Conservation (phyloP, 441 rosid species). For the Eruca vesicaria region DNA sequence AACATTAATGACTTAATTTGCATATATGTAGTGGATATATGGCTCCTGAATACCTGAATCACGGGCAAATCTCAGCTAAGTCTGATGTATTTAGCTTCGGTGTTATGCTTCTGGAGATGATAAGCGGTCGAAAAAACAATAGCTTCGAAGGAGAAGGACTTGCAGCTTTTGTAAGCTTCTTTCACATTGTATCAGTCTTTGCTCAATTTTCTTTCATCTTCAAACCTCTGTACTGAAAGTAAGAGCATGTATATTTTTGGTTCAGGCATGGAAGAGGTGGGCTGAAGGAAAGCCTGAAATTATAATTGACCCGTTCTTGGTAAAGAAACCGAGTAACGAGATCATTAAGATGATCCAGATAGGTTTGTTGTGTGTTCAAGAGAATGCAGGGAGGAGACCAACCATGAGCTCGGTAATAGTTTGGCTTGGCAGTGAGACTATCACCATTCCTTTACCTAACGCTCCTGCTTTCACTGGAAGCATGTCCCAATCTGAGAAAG, state of each 20-base stretch:
- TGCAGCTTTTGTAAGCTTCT: conserved; percentile 13
- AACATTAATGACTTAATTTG: not conserved
- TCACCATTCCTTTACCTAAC: not conserved
- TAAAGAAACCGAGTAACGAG: not conserved
- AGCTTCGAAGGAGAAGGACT: conserved; percentile 13
- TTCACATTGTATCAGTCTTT: not conserved
- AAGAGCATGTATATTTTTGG: not conserved
- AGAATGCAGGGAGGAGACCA: not conserved
- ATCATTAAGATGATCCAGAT: not conserved
- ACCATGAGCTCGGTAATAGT: not conserved
- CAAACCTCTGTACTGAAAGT: not conserved
- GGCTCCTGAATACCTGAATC: not conserved
- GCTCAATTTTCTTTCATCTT: not conserved
- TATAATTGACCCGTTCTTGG: not conserved
- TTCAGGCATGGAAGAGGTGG: not conserved
- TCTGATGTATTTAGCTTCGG: not conserved
- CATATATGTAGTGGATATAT: not conserved
- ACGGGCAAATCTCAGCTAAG: not conserved
- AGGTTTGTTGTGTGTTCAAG: not conserved
- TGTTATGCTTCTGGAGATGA: not conserved
- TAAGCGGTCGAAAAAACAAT: conserved; percentile 13
- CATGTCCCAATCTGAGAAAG: not conserved
- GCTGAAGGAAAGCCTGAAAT: no score
- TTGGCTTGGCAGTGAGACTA: not conserved
- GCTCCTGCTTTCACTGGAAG: not conserved